Evolutionary conservation across 257 asterid species (phyloP).

Genomic region (Rehmannia glutinosa): DNA sequence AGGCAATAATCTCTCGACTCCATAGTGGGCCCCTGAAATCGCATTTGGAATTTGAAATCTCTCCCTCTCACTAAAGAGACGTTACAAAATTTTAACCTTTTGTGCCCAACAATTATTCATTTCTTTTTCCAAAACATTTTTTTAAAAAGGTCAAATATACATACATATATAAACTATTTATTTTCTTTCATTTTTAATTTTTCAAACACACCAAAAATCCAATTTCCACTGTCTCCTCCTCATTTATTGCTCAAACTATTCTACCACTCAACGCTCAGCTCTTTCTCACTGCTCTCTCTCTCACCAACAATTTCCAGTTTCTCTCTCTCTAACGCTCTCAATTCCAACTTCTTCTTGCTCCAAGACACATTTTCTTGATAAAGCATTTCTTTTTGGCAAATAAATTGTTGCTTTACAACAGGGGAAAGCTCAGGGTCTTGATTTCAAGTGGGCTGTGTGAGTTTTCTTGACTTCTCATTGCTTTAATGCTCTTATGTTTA

Average conservation of each 20-base stretch:
- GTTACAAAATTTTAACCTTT: conserved; percentile 61
- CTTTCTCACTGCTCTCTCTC: conserved; percentile 27
- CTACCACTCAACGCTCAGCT: conserved; percentile 35
- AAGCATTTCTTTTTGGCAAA: neutral
- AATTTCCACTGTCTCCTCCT: conserved; percentile 26
- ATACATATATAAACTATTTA: neutral
- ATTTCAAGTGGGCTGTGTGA: conserved; percentile 39
- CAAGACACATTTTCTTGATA: conserved; percentile 2
- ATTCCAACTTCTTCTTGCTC: conserved; percentile 4
- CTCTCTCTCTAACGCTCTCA: conserved; percentile 30
- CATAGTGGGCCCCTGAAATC: conserved; percentile 24
- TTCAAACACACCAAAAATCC: conserved; percentile 15
- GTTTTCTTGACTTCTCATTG: conserved; percentile 35
- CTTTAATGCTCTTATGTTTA: conserved; percentile 10
- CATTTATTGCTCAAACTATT: conserved; percentile 55
- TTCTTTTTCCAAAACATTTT: conserved; percentile 14
- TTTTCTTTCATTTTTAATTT: conserved; percentile 3
- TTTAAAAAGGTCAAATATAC: conserved; percentile 10
- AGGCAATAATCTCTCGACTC: conserved; percentile 4
- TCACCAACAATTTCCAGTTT: conserved; percentile 22
- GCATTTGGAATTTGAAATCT: conserved; percentile 60
- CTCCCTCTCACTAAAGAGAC: conserved; percentile 59
- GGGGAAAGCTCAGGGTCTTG: conserved; percentile 16
- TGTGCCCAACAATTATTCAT: conserved; percentile 22
- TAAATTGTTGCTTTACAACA: conserved; percentile 23